Evolutionary conservation across 768 basidiomycete species (phyloP), one percentile per base, ranked within the genome.

Genomic region (Pisolithus marmoratus): DNA sequence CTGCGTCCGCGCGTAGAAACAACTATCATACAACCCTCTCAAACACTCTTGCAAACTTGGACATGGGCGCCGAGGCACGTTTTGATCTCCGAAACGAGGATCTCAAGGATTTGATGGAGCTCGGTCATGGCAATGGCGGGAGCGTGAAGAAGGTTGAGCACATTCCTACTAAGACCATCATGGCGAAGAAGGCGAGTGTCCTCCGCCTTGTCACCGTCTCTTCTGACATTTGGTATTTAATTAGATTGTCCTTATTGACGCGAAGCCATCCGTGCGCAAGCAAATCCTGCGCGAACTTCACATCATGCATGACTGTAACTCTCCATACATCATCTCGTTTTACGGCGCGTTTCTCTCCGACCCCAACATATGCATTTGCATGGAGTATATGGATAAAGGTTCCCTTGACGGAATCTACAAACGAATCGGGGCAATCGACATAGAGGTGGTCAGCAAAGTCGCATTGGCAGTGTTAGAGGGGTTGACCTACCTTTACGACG

Each of bases 281-380:
- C 96, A 99, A 73, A 98, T 99, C 62, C 76, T 98, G 36, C 86
- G 96, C 48, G 96, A 99, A 66, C 75, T 99, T 58, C 95, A 97
- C 62, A 98, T 99, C 75, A 95, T 98, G 95, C 92, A 97, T 68
- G 90, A 96, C 70, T 98, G 95, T 71, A 78, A 87, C 58, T 94
- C 91, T 7, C 81, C 80, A 50, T 90, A 93, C 69, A 99, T 99
- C 66, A 89, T 99, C 61, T 94, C 90, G 0, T 99, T 97, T 74
- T 94, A 87, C 65, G 96, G 96, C 55, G 96, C 96, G 48, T 99
- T 93, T 72, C 76, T 98, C 29, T 84, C 89, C 3, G 96, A 99
- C 69, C 95, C 95, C 12, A 97, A 98, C 63, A 95, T 99, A 64
- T 96, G 96, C 70, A 95, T 97, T 48, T 98, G 94, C 72, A 97